These are phyloP conservation scores for Tulasnella sp. DNA, from an alignment of 768 basidiomycete species.

Conservation along the genomic window DNA sequence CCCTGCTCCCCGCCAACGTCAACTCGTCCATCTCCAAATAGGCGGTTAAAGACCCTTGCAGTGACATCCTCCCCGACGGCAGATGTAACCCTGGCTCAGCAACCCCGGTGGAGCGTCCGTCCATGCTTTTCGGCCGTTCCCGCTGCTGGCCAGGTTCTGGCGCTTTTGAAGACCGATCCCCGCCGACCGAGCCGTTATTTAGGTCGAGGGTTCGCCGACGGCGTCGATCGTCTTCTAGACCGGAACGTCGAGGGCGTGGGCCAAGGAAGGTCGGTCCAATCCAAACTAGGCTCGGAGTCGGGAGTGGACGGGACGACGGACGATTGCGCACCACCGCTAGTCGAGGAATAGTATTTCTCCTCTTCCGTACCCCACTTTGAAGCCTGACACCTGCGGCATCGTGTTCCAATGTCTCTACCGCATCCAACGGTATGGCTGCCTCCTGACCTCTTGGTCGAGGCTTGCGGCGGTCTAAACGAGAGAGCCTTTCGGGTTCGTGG, in stretches of 20 bases:
- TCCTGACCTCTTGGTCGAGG: not conserved
- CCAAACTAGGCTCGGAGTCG: not conserved
- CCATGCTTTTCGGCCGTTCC: not conserved
- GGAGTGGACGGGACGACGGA: not conserved
- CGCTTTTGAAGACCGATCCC: not conserved
- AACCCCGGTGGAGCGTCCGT: not conserved
- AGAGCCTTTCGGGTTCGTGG: not conserved
- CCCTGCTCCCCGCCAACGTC: not conserved
- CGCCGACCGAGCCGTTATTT: not conserved
- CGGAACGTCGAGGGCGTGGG: not conserved
- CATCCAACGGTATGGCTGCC: not conserved
- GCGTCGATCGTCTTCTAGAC: not conserved
- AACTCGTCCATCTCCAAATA: not conserved
- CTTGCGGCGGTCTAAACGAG: not conserved
- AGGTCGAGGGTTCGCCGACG: not conserved
- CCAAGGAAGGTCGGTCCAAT: not conserved
- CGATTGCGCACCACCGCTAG: not conserved
- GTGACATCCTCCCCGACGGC: not conserved
- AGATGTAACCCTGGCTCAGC: not conserved
- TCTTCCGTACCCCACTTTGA: not conserved
- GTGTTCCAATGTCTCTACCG: not conserved
- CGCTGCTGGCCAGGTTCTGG: not conserved
- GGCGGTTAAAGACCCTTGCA: not conserved
- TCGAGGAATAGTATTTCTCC: not conserved
- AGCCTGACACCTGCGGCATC: not conserved